phyloP scores from a whole-genome alignment of 495 filamentous ascomycete species.

The Trichocladium antarcticum region DNA sequence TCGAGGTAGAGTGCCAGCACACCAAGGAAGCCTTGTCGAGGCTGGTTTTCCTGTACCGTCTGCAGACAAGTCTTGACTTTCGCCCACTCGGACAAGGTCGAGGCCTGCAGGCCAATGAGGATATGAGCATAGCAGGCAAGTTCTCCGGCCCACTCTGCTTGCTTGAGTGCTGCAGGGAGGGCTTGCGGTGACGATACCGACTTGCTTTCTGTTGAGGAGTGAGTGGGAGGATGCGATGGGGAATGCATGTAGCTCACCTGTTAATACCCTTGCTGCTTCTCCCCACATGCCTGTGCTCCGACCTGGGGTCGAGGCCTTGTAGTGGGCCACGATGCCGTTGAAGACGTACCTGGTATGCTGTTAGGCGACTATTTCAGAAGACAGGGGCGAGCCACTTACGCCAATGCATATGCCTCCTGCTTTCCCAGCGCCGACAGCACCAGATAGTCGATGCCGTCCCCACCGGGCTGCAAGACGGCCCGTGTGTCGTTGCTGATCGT shows the following conservation, averaged over 20 bases:
- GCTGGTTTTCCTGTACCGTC: constrained; percentile 25
- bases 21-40: constrained; percentile 25
- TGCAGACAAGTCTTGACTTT: constrained; percentile 35
- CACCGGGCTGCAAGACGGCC: constrained; percentile 40
- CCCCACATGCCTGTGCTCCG: constrained; percentile 43
- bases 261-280: constrained; percentile 29
- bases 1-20: constrained; percentile 52
- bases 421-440: constrained; percentile 42
- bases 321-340: constrained; percentile 56
- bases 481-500: constrained; percentile 53
- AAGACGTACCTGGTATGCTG: constrained; percentile 35
- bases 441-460: constrained; percentile 36
- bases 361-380: constrained; percentile 28
- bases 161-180: constrained; percentile 36
- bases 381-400: constrained; percentile 25
- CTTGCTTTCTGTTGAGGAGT: constrained; percentile 22
- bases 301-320: constrained; percentile 52
- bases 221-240: constrained; percentile 5
- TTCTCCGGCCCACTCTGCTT: constrained; percentile 34
- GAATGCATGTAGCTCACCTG: constrained; percentile 5
- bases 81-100: constrained; percentile 36
- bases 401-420: constrained; percentile 37
- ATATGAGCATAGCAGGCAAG: constrained; percentile 38
- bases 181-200: constrained; percentile 19
- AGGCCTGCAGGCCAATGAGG: constrained; percentile 36